These are phyloP conservation scores for Dovyalis caffra DNA, from an alignment of 345 rosid genomes.

Conservation along the genomic window DNA sequence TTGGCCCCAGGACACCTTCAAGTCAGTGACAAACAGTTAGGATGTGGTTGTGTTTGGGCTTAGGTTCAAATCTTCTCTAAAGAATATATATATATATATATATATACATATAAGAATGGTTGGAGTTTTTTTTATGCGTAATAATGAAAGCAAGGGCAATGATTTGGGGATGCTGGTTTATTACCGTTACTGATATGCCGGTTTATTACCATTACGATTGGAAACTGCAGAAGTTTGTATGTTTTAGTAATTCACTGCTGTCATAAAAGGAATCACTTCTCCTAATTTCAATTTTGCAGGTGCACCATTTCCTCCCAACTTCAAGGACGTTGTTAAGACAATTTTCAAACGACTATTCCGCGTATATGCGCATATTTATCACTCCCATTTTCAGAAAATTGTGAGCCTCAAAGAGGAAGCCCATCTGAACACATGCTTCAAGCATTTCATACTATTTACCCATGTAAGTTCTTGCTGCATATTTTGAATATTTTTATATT, in stretches of 20 bases:
- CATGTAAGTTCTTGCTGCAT: slow-evolving; percentile 52
- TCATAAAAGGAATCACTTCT: too few species aligned
- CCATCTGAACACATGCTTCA: slow-evolving; percentile 98
- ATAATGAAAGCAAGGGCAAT: neutral
- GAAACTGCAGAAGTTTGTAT: too few species aligned
- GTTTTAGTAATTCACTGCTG: neutral
- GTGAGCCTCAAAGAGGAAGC: slow-evolving; percentile 99
- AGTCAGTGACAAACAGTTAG: too few species aligned
- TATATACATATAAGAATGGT: neutral
- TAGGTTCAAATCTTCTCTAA: neutral
- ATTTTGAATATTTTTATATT: neutral
- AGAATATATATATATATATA: too few species aligned
- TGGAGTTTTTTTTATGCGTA: neutral
- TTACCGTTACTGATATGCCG: neutral
- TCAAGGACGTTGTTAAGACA: slow-evolving; percentile 94
- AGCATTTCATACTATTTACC: slow-evolving; percentile 94
- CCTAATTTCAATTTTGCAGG: slow-evolving; percentile 45
- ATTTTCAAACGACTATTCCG: slow-evolving; percentile 94
- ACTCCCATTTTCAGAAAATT: slow-evolving; percentile 96
- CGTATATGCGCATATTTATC: slow-evolving; percentile 95
- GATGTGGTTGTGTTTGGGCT: neutral
- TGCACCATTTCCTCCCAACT: slow-evolving; percentile 94
- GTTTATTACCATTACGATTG: too few species aligned
- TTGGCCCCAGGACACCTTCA: neutral
- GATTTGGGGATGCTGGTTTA: neutral